Evolutionary conservation across 768 basidiomycete genomes (phyloP), one percentile per base, ranked within the genome.

Genomic region (Boletus reticulatus): DNA sequence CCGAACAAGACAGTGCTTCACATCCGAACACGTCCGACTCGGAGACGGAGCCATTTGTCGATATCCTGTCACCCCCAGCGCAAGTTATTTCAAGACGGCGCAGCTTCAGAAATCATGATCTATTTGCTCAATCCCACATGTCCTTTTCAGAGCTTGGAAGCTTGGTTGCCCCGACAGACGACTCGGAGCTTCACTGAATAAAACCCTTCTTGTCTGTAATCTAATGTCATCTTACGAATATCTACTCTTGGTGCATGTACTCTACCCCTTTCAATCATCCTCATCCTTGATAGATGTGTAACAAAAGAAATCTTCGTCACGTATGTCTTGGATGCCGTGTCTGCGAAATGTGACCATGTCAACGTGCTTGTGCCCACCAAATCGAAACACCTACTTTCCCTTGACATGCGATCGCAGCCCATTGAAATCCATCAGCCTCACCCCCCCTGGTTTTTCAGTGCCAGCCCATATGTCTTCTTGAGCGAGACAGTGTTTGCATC

Each of bases 331-430:
- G 36, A 83, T 71, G 13, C 70, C 68, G 69, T 87, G 86, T 61
- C 87, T 87, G 52, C 34, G 52, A 44, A 2, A 52, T 44, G 41
- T 44, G 16, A 13, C 34, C 34, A 19, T 39, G 14, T 39, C n/a
- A 17, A 39, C 17, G 12, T 39, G 8, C 17, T 14, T 14, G 38
- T 7, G 2, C 14, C 39, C 22, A 46, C 42, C 42, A 32, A 39
- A 32, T 12, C 13, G 42, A 11, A 41, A 31, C 37, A 22, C 82
- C 59, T 58, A 88, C 87, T 81, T 86, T 58, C 71, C 76, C 62
- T 84, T 85, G 55, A 81, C 61, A 58, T 89, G 88, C 22, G 84
- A 87, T 39, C 80, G 72, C 49, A 89, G 60, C 4, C 81, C 87
- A 56, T 87, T 70, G 60, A 85, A 84, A 4, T 59, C 66, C 67